These are phyloP conservation scores for Taiozyma sp. DNA, from an alignment of 1,139 yeast genomes.

Conservation along the genomic window DNA sequence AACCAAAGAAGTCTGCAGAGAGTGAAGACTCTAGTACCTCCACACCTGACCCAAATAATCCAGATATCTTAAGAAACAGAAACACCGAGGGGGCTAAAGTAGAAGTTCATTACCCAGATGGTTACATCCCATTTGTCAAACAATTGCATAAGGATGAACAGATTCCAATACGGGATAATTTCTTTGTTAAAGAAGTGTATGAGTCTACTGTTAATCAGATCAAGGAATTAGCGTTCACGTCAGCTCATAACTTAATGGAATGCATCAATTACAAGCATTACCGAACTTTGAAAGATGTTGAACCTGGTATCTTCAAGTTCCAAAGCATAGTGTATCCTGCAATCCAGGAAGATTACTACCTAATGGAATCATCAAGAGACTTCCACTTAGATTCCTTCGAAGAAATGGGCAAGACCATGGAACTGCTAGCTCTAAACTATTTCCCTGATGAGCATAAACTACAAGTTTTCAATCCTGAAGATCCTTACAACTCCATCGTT, in stretches of 20 bases:
- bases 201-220: conserved; percentile 2
- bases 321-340: conserved; percentile 25
- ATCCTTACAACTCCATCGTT: conserved; percentile 39
- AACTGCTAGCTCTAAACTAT: conserved; percentile 37
- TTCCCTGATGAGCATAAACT: conserved; percentile 39
- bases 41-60: neutral
- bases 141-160: conserved; percentile 15
- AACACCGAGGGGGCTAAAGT: neutral
- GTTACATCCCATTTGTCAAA: conserved; percentile 17
- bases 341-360: conserved; percentile 25
- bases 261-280: conserved; percentile 6
- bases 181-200: conserved; percentile 18
- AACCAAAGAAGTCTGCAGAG: neutral
- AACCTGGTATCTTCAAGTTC: conserved; percentile 15
- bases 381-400: conserved; percentile 61
- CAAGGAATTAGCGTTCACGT: conserved; percentile 7
- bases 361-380: conserved; percentile 20
- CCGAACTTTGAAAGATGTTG: conserved; percentile 11
- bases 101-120: conserved; percentile 14
- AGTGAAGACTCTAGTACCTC: neutral
- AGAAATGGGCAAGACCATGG: conserved; percentile 64
- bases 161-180: conserved; percentile 16
- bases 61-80: neutral
- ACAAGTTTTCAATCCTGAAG: conserved; percentile 28
- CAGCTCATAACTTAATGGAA: conserved; percentile 12